A percentile compares a stretch with the other conserved stretches of the same genome.
Evolutionary conservation across 2,329 filamentous ascomycete genomes (phyloP).

Genomic region (Hymenoscyphus scutula): DNA sequence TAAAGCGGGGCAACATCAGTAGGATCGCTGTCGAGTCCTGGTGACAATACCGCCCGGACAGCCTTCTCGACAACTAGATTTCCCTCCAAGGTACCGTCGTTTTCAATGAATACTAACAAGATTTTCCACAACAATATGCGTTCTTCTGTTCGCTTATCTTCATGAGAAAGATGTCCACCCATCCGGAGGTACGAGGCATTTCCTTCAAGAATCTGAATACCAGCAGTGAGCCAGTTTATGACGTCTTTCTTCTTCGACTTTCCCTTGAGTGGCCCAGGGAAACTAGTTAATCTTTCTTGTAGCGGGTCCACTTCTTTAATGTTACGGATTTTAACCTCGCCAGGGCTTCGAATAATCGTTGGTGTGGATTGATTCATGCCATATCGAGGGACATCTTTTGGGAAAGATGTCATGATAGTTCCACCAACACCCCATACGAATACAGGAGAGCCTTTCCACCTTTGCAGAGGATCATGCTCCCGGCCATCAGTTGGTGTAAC

Average conservation of each 20-base stretch:
- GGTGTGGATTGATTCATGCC: slow-evolving; percentile 65
- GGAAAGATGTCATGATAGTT: slow-evolving; percentile 78
- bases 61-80: slow-evolving; percentile 68
- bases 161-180: slow-evolving; percentile 51
- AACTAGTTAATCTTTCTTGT: slow-evolving; percentile 70
- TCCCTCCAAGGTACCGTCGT: slow-evolving; percentile 80
- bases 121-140: slow-evolving; percentile 86
- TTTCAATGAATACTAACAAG: slow-evolving; percentile 74
- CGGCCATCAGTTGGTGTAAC: slow-evolving; percentile 63
- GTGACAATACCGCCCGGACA: slow-evolving; percentile 71
- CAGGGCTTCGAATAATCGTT: slow-evolving; percentile 77
- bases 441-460: slow-evolving; percentile 88
- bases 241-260: slow-evolving; percentile 97
- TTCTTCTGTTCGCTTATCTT: slow-evolving; percentile 73
- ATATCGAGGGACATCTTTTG: slow-evolving; percentile 84
- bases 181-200: slow-evolving; percentile 42
- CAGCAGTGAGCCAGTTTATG: slow-evolving; percentile 72
- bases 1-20: slow-evolving; percentile 33
- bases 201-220: slow-evolving; percentile 72
- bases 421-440: slow-evolving; percentile 89
- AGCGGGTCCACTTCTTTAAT: slow-evolving; percentile 72
- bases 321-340: slow-evolving; percentile 75
- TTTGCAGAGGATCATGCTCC: slow-evolving; percentile 73
- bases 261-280: slow-evolving; percentile 83
- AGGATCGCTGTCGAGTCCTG: slow-evolving; percentile 44